Base-by-base conservation (phyloP, 305 asterid genomes). In the Ajuga reptans region DNA sequence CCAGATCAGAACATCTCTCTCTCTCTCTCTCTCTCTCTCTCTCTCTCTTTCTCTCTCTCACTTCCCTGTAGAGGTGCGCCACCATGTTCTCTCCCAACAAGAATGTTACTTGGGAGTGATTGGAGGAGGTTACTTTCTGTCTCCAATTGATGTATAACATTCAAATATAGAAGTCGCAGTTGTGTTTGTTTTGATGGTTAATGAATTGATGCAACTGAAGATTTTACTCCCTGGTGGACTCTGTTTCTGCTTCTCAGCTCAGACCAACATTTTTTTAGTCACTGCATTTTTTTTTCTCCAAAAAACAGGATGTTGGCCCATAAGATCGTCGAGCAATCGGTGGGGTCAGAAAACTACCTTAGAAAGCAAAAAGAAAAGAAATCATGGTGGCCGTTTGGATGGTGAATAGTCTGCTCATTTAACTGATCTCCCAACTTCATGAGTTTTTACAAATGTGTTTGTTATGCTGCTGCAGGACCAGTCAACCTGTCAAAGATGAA, bases 341-440 rank as follows among this genome's bases (percentile, higher is more conserved):
- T 64, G 17, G 92, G 80, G 64, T 83, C 95, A 17, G 95, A 82
- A 66, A 73, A 76, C 46, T 71, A 80, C 81, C 77, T 71, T 36
- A 87, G 72, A 74, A 84, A 80, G 73, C 88, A 89, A 74, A 83
- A 82, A 29, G 63, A 89, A 24, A 87, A 84, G 64, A 93, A 79
- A 68, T 83, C 99, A 37, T 93, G 99, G 99, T 93, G 96, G 96
- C 66, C 93, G 46, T 87, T 93, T 81, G 99, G 99, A 83, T 78
- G 98, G 98, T 90, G 77, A 82, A 42, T 64, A 9, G 67, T 70
- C 53, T 73, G 24, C 52, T 72, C 21, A 34, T 72, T 31, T 68
- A 66, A 51, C 14, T 53, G 37, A 53, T 60, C 64, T 31, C 65
- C 52, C 36, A 56, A 66, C 46, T 51, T 68, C 69, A 73, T 12